A percentile compares a stretch with the other conserved stretches of the same genome.
These are phyloP conservation scores for Skeletonema menzelii DNA, from an alignment of 108 stramenopile species.

Conservation along the genomic window DNA sequence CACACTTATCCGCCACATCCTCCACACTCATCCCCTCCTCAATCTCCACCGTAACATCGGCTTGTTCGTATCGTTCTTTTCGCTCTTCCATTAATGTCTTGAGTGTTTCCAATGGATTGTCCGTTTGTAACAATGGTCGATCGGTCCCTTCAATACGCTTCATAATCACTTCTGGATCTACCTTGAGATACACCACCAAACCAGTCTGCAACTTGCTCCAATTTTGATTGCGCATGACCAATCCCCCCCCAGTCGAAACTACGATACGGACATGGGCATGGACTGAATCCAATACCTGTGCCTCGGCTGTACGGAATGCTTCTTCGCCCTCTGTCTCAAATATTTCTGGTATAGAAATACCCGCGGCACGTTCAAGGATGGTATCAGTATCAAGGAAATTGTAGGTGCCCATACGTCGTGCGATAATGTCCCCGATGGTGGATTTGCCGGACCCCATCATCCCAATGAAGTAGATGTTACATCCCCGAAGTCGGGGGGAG, in stretches of 20 bases:
- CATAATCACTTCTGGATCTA: conserved; percentile 75
- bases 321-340: conserved; percentile 91
- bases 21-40: conserved; percentile 54
- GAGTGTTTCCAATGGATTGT: conserved; percentile 71
- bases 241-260: conserved; percentile 84
- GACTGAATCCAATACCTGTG: conserved; percentile 75
- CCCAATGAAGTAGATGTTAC: conserved; percentile 92
- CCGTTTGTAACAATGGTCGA: conserved; percentile 83
- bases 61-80: conserved; percentile 70
- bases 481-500: conserved; percentile 73
- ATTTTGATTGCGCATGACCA: conserved; percentile 64
- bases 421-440: conserved; percentile 74
- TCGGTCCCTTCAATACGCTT: conserved; percentile 74
- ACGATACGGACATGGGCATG: conserved; percentile 81
- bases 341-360: conserved; percentile 75
- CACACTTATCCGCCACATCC: conserved; percentile 52
- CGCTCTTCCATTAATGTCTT: conserved; percentile 62
- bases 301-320: conserved; percentile 85
- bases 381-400: conserved; percentile 92
- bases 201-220: conserved; percentile 94
- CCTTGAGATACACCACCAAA: conserved; percentile 90
- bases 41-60: conserved; percentile 78
- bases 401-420: conserved; percentile 88
- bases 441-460: conserved; percentile 96
- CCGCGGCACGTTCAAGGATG: conserved; percentile 79